A percentile compares a stretch with the other conserved stretches of the same genome.
Evolutionary conservation across 768 basidiomycete genomes (phyloP).

Genomic region (Calocybe indica): DNA sequence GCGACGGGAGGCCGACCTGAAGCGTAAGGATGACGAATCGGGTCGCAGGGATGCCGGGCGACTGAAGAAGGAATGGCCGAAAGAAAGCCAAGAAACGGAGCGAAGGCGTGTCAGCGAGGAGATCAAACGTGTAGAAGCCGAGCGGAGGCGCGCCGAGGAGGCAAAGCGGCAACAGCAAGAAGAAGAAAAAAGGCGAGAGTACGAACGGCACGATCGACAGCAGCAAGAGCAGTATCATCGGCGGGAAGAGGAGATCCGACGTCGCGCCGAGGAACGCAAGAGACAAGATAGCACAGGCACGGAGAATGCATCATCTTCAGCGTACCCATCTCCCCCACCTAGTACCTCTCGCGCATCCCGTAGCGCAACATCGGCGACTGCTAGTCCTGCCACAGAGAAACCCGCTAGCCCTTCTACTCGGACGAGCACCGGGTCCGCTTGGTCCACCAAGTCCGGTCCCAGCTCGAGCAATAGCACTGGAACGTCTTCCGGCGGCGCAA

Average conservation of each 20-base stretch:
- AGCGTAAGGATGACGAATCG: background rate
- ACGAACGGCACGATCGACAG: background rate
- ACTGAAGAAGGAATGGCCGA: background rate
- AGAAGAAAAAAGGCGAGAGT: slow-evolving; percentile 2
- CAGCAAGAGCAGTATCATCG: slow-evolving; percentile 1
- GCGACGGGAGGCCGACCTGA: background rate
- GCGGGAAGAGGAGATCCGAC: slow-evolving; percentile 5
- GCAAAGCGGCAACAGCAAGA: slow-evolving; percentile 3
- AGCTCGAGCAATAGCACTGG: too few species aligned
- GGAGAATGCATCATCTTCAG: background rate
- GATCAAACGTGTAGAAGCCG: background rate
- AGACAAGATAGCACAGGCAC: slow-evolving; percentile 1
- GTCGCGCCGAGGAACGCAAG: slow-evolving; percentile 3
- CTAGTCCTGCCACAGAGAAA: background rate
- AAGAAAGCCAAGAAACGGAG: background rate
- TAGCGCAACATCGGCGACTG: background rate
- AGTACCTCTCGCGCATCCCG: slow-evolving; percentile 5
- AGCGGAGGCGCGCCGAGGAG: background rate
- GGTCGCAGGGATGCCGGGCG: background rate
- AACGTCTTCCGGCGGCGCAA: background rate
- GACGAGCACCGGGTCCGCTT: background rate
- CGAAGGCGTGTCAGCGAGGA: background rate
- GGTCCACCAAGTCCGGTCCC: background rate
- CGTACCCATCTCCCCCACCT: slow-evolving; percentile 12
- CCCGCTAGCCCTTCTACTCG: background rate